Conservation (phyloP, 2,329 filamentous ascomycete species). For the Aschersonia sp. region DNA sequence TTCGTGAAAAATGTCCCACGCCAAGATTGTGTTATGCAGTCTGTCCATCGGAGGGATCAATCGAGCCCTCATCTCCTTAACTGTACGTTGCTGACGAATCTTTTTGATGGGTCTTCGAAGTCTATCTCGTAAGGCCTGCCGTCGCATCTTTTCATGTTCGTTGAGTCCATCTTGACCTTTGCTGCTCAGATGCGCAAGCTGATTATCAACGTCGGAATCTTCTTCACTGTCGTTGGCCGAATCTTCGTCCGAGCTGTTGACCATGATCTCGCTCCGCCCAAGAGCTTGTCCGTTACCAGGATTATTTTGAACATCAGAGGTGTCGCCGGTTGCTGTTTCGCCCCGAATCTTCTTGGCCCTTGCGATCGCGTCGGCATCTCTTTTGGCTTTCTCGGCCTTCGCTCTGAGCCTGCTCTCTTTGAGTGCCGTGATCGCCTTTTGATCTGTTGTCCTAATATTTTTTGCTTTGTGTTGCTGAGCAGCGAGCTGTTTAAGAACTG, state of each 20-base stretch:
- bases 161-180: slow-evolving; percentile 33
- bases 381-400: slow-evolving; percentile 57
- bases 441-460: slow-evolving; percentile 14
- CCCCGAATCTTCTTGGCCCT: slow-evolving; percentile 39
- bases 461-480: slow-evolving; percentile 18
- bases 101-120: slow-evolving; percentile 70
- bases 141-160: slow-evolving; percentile 30
- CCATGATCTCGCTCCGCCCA: slow-evolving; percentile 78
- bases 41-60: slow-evolving; percentile 78
- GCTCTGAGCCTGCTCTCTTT: slow-evolving; percentile 62
- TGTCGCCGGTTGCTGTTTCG: slow-evolving; percentile 43
- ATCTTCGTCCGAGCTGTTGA: slow-evolving; percentile 66
- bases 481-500: slow-evolving; percentile 31
- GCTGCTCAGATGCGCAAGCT: slow-evolving; percentile 32
- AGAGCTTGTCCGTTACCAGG: slow-evolving; percentile 68
- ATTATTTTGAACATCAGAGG: slow-evolving; percentile 62
- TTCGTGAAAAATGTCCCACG: slow-evolving; percentile 89
- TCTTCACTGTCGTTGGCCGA: slow-evolving; percentile 51
- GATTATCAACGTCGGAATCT: slow-evolving; percentile 34
- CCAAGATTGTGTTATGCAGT: slow-evolving; percentile 72
- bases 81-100: slow-evolving; percentile 61
- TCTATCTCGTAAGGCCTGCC: slow-evolving; percentile 35
- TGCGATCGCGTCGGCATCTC: slow-evolving; percentile 59
- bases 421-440: slow-evolving; percentile 30
- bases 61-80: slow-evolving; percentile 88